A percentile compares a stretch with the other conserved stretches of the same genome.
Evolutionary conservation across 2,329 filamentous ascomycete species (phyloP).

Genomic region (Chaetomium strumarium): DNA sequence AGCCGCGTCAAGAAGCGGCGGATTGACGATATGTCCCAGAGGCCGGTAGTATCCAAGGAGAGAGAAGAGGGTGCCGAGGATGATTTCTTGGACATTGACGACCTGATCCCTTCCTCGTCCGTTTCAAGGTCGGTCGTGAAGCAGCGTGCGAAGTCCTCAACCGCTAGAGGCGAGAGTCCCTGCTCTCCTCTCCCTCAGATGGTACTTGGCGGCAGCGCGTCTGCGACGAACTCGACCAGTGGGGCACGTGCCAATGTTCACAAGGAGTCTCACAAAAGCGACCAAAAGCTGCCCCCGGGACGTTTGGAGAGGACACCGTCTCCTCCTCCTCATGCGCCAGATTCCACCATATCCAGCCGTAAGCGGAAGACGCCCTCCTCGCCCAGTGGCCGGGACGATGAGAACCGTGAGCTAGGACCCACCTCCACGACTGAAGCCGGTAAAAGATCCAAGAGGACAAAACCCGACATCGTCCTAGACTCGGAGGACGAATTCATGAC

Average conservation of each 20-base stretch:
- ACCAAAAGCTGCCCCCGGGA: not conserved
- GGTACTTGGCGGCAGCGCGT: not conserved
- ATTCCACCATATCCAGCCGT: conserved; percentile 8
- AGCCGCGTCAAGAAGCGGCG: conserved; percentile 47
- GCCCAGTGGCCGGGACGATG: conserved; percentile 1
- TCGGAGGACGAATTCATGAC: conserved; percentile 52
- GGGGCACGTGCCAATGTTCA: not conserved
- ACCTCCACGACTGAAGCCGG: not conserved
- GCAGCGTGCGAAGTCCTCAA: conserved; percentile 4
- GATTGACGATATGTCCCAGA: conserved; percentile 41
- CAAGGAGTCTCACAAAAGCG: not conserved
- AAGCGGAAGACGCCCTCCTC: conserved; percentile 20
- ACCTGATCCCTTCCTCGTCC: conserved; percentile 25
- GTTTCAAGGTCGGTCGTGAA: conserved; percentile 24
- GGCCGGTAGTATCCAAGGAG: conserved; percentile 13
- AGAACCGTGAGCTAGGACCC: not conserved
- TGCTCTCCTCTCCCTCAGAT: conserved; percentile 1
- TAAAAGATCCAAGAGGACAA: conserved; percentile 22
- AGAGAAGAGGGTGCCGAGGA: conserved; percentile 32
- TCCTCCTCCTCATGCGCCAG: not conserved
- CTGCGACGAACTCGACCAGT: not conserved
- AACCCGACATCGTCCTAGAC: conserved; percentile 42
- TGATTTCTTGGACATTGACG: conserved; percentile 50
- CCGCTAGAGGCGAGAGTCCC: conserved; percentile 1
- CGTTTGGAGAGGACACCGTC: not conserved